Conservation (phyloP, 164 flowering plant species). For the Dillenia suffruticosa region DNA sequence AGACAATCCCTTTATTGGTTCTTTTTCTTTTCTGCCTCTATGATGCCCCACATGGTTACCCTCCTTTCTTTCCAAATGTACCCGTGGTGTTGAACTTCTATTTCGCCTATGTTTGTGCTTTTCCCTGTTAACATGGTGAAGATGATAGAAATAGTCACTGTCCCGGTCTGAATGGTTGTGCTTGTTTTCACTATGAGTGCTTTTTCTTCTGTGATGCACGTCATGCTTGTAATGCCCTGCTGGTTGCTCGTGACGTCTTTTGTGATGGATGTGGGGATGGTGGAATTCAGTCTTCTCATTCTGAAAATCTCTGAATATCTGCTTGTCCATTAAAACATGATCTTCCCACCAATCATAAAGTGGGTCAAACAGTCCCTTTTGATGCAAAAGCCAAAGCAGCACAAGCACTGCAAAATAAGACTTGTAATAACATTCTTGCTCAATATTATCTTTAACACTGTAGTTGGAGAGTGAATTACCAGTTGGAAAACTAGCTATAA, state of each 20-base stretch:
- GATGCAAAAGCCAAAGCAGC: constrained; percentile 82
- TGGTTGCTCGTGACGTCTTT: constrained; percentile 31
- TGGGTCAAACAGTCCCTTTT: constrained; percentile 83
- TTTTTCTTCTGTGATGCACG: constrained; percentile 24
- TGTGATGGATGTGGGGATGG: constrained; percentile 18
- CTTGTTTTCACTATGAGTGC: constrained; percentile 22
- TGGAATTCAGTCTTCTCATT: constrained; percentile 23
- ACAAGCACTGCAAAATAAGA: constrained; percentile 49
- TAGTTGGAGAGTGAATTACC: constrained; percentile 30
- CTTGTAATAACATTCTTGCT: too few relatives aligned
- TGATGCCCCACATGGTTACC: constrained; percentile 27
- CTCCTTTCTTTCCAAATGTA: constrained; percentile 12
- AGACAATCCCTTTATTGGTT: constrained; percentile 8
- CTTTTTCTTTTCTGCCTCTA: constrained; percentile 23
- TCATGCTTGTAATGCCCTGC: constrained; percentile 30
- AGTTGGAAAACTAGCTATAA: constrained; percentile 73
- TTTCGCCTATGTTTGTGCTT: constrained; percentile 41
- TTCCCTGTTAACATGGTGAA: constrained; percentile 55
- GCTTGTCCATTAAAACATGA: constrained; percentile 22
- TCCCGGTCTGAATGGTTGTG: constrained; percentile 26
- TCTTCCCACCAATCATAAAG: constrained; percentile 94
- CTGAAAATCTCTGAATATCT: constrained; percentile 3
- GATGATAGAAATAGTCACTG: constrained; percentile 34
- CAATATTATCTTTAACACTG: too few relatives aligned
- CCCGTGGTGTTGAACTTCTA: constrained; percentile 16